phyloP scores from a whole-genome alignment of 257 asterid species.

The Ophiorrhiza pumila region DNA sequence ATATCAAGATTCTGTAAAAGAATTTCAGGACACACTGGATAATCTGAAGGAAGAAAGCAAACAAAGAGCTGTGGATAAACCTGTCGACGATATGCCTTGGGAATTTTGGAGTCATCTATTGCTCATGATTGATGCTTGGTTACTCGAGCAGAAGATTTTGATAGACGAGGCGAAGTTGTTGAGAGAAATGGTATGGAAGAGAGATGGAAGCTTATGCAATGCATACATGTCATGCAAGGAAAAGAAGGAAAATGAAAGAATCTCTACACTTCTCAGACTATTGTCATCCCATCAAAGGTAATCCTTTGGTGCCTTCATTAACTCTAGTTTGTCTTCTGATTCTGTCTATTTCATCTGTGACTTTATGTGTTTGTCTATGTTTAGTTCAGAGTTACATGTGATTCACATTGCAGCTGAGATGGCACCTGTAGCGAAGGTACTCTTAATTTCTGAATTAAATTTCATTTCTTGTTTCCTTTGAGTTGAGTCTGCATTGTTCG shows the following conservation, averaged over 20 bases:
- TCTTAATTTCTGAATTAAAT: constrained; percentile 3
- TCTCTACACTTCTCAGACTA: constrained; percentile 53
- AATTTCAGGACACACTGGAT: constrained; percentile 75
- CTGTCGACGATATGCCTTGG: constrained; percentile 56
- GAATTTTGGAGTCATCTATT: constrained; percentile 82
- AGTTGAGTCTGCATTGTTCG: not conserved
- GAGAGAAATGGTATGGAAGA: constrained; percentile 76
- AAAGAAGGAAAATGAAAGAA: constrained; percentile 63
- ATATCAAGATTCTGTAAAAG: constrained; percentile 84
- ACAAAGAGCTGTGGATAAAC: constrained; percentile 39
- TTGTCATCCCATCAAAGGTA: constrained; percentile 56
- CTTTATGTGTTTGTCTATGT: constrained; percentile 29
- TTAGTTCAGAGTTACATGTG: constrained; percentile 73
- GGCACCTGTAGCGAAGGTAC: constrained; percentile 99
- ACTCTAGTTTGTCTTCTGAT: not conserved
- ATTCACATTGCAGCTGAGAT: constrained; percentile 96
- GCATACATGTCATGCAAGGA: constrained; percentile 65
- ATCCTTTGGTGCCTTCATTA: constrained; percentile 9
- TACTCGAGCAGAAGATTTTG: constrained; percentile 74
- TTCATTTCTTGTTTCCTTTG: not conserved
- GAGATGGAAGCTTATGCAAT: constrained; percentile 53
- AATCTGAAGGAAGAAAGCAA: constrained; percentile 66
- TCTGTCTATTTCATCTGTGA: constrained; percentile 25
- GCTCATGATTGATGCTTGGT: constrained; percentile 93
- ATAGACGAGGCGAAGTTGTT: constrained; percentile 58